Evolutionary conservation across 371 early-diverging fungal genomes (phyloP), one percentile per base, ranked within the genome.

Genomic region (Synchytrium microbalum): DNA sequence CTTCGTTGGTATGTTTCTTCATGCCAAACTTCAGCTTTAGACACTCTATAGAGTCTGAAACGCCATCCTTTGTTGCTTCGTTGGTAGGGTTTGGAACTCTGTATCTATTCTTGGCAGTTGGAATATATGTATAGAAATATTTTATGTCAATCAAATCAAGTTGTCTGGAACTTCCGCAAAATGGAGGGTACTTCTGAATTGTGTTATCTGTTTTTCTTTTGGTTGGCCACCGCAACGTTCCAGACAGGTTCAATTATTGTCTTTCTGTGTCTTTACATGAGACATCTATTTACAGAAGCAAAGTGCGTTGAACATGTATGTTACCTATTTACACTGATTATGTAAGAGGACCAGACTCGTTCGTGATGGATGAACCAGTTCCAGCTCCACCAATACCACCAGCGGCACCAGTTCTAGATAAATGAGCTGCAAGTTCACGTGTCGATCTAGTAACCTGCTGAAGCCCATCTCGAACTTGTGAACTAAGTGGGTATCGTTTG

Each of bases 81-180:
- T 16, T 60, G 29, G 16, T 16, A 71, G 72, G 72, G 16, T 65
- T 66, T 28, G 72, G 72, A 2, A 61, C 64, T 54, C 64, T 71
- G 29, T 62, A 68, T 32, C 61, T 71, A 29, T 71, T 71, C 61
- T 59, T 66, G 30, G 61, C 66, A 3, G 59, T 71, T 56, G 72
- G 72, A 25, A 71, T 71, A n/a, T 66, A 69, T 51, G 69, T 71
- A 26, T 71, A 38, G 64, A 31, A 52, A 63, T 16, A 26, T 24
- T 1, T 2, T 2, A 38, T 26, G n/a, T n/a, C n/a, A n/a, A n/a
- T n/a, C n/a, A n/a, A n/a, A n/a, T n/a, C n/a, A n/a, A n/a, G n/a
- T n/a, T n/a, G n/a, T n/a, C n/a, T n/a, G n/a, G n/a, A n/a, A n/a
- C n/a, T n/a, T n/a, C n/a, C n/a, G n/a, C n/a, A n/a, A n/a, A n/a